Conservation (phyloP, 2,329 filamentous ascomycete genomes). For the Pseudocercospora eumusae region DNA sequence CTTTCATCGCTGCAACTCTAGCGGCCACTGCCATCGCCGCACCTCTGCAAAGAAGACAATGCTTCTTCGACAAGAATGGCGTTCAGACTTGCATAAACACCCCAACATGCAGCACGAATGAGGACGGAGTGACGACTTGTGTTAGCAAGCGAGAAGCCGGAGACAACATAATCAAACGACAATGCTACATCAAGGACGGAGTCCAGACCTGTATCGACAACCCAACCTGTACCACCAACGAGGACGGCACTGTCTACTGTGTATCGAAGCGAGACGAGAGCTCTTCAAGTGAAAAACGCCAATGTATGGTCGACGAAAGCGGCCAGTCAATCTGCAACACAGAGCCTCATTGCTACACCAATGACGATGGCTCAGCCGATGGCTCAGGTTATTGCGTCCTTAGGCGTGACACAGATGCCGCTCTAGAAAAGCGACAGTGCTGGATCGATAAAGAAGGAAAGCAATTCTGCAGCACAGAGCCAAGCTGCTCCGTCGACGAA, state of each 20-base stretch:
- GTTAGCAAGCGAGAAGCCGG: slow-evolving; percentile 15
- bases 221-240: slow-evolving; percentile 16
- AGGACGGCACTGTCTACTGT: slow-evolving; percentile 16
- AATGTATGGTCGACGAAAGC: slow-evolving; percentile 16
- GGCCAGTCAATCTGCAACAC: slow-evolving; percentile 18
- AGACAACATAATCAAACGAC: slow-evolving; percentile 12
- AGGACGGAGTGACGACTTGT: slow-evolving; percentile 19
- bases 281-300: slow-evolving; percentile 9
- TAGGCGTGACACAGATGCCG: slow-evolving; percentile 8
- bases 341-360: slow-evolving; percentile 11
- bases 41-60: slow-evolving; percentile 23
- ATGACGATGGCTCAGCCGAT: slow-evolving; percentile 14
- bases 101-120: slow-evolving; percentile 22
- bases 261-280: slow-evolving; percentile 16
- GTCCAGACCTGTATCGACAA: slow-evolving; percentile 20
- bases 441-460: background rate
- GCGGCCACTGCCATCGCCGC: slow-evolving; percentile 18
- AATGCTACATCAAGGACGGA: slow-evolving; percentile 22
- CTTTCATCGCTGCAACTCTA: slow-evolving; percentile 17
- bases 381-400: slow-evolving; percentile 9
- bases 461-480: slow-evolving; percentile 9
- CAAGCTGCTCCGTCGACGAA: background rate
- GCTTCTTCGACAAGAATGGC: slow-evolving; percentile 20
- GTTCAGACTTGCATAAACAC: slow-evolving; percentile 23
- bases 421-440: slow-evolving; percentile 10